Percentiles rank a stretch among this genome's conserved stretches.
Evolutionary conservation across 2,329 filamentous ascomycete genomes (phyloP).

Genomic region (Ophiostoma sp.): DNA sequence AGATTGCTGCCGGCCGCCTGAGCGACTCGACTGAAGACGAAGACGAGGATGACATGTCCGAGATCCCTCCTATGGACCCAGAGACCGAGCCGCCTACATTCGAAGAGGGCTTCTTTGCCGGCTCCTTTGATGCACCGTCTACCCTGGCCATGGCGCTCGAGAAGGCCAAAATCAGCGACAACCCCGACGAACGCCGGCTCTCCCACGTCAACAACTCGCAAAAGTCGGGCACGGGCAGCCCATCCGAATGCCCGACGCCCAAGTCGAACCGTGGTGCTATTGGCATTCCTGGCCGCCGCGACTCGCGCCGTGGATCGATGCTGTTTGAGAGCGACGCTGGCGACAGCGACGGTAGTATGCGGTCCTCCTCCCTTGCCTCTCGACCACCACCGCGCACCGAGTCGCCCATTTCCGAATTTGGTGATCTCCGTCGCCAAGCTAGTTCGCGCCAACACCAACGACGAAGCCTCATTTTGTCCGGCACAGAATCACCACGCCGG

Average conservation of each 20-base stretch:
- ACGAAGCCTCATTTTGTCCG: constrained; percentile 79
- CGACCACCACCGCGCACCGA: constrained; percentile 71
- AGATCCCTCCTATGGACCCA: constrained; percentile 29
- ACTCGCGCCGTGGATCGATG: constrained; percentile 75
- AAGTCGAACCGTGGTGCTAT: constrained; percentile 70
- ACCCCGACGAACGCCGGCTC: constrained; percentile 42
- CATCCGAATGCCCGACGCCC: constrained; percentile 86
- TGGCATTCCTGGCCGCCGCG: constrained; percentile 58
- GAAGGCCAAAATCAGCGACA: constrained; percentile 45
- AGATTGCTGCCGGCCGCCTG: constrained; percentile 79
- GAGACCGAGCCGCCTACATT: constrained; percentile 42
- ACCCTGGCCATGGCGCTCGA: constrained; percentile 57
- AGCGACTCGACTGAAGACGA: constrained; percentile 72
- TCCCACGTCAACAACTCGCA: constrained; percentile 71
- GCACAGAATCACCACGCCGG: constrained; percentile 67
- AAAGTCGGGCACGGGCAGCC: constrained; percentile 86
- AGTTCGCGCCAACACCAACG: constrained; percentile 83
- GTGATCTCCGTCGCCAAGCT: constrained; percentile 70
- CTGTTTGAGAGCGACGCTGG: constrained; percentile 80
- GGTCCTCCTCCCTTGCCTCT: constrained; percentile 74
- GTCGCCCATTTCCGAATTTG: constrained; percentile 86
- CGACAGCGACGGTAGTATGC: constrained; percentile 84
- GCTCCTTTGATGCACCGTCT: constrained; percentile 59
- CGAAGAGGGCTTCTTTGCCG: constrained; percentile 58
- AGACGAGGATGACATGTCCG: constrained; percentile 48